Evolutionary conservation across 2,329 filamentous ascomycete species (phyloP).

Genomic region (Graphiopsis chlorocephala): DNA sequence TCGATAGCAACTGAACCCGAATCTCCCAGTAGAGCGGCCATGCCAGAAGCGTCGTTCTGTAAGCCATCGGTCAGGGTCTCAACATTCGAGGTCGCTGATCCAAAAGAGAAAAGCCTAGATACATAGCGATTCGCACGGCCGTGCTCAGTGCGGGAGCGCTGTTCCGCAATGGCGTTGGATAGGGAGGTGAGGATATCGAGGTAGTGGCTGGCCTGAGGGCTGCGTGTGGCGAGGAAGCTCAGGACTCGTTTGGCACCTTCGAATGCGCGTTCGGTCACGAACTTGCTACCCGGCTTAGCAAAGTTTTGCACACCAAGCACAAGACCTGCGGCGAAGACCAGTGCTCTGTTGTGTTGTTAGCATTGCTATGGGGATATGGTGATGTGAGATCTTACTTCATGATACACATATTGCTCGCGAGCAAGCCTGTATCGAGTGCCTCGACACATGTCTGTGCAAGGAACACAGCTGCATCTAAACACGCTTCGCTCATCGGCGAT

Average conservation of each 20-base stretch:
- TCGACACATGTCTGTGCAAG: constrained; percentile 55
- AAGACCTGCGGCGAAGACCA: constrained; percentile 57
- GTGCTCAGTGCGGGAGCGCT: background rate
- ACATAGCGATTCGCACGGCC: constrained; percentile 6
- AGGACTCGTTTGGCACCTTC: constrained; percentile 51
- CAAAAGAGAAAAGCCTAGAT: constrained; percentile 3
- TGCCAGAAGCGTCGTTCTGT: background rate
- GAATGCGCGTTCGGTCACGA: constrained; percentile 51
- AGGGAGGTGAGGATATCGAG: constrained; percentile 50
- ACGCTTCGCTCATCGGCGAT: constrained; percentile 48
- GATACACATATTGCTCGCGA: constrained; percentile 58
- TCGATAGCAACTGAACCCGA: background rate
- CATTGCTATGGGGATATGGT: background rate
- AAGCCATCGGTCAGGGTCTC: background rate
- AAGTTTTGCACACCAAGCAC: constrained; percentile 58
- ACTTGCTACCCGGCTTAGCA: constrained; percentile 46
- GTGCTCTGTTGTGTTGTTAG: constrained; percentile 39
- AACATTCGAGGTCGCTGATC: background rate
- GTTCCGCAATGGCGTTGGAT: constrained; percentile 22
- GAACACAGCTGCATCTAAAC: constrained; percentile 55
- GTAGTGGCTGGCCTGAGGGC: constrained; percentile 58
- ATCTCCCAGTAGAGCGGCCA: background rate
- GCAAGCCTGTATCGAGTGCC: constrained; percentile 43
- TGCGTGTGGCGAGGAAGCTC: constrained; percentile 46
- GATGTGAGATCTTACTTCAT: constrained; percentile 49